phyloP scores from a whole-genome alignment of 2,329 filamentous ascomycete genomes.

The Penicillium sp. region DNA sequence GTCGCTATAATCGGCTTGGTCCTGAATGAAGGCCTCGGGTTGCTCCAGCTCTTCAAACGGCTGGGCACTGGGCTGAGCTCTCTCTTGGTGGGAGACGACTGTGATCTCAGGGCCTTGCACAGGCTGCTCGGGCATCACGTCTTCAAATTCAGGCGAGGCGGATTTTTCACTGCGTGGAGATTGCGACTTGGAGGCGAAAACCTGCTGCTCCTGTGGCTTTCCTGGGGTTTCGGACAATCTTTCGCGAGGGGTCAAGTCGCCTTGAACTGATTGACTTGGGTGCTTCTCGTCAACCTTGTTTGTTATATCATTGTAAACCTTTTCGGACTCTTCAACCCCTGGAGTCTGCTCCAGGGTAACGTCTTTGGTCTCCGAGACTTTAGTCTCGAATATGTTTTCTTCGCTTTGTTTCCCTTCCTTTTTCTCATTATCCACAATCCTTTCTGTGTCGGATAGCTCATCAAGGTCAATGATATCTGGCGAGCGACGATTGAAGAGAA shows the following conservation, averaged over 20 bases:
- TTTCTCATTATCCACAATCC: conserved; percentile 35
- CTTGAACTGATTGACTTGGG: not conserved
- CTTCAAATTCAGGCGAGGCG: conserved; percentile 53
- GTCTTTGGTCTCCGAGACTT: not conserved
- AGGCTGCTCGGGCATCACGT: conserved; percentile 41
- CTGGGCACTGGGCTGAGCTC: conserved; percentile 4
- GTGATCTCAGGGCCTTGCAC: conserved; percentile 11
- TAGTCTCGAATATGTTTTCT: not conserved
- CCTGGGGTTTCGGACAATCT: not conserved
- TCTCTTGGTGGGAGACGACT: conserved; percentile 27
- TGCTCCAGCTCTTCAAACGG: conserved; percentile 9
- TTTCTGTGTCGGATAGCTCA: conserved; percentile 27
- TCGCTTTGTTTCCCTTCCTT: conserved; percentile 15
- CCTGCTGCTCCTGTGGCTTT: not conserved
- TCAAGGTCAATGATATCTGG: conserved; percentile 45
- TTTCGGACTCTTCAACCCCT: not conserved
- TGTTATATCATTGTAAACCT: conserved; percentile 2
- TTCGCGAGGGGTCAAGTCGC: not conserved
- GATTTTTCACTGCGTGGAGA: conserved; percentile 34
- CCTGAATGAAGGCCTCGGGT: conserved; percentile 36
- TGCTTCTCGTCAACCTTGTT: not conserved
- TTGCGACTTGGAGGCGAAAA: not conserved
- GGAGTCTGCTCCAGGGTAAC: not conserved
- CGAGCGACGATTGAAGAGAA: conserved; percentile 33
- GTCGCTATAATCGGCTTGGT: conserved; percentile 72